phyloP scores from a whole-genome alignment of 2,329 filamentous ascomycete genomes.

The Monosporascus sp. region DNA sequence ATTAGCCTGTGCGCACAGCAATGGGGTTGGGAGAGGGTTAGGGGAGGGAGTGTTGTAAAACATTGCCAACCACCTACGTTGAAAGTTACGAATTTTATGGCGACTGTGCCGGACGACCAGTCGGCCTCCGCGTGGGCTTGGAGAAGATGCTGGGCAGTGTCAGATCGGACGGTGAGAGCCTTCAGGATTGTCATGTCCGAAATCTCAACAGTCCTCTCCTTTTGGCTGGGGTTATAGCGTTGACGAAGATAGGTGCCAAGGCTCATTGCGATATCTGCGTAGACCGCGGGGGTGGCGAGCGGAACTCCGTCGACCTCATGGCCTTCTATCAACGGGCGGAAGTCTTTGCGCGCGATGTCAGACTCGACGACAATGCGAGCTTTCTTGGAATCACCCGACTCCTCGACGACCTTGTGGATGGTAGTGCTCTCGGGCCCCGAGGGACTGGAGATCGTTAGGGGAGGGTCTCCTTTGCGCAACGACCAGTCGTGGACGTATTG shows the following conservation, averaged over 20 bases:
- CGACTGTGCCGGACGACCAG: constrained; percentile 31
- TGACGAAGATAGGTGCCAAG: constrained; percentile 51
- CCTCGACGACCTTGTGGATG: constrained; percentile 24
- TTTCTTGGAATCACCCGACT: constrained; percentile 31
- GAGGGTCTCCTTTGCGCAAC: constrained; percentile 52
- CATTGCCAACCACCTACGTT: constrained; percentile 6
- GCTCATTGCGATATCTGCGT: constrained; percentile 56
- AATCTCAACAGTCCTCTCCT: constrained; percentile 39
- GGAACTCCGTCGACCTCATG: constrained; percentile 21
- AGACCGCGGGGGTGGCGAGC: constrained; percentile 39
- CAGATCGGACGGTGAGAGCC: constrained; percentile 41
- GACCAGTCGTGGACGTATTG: constrained; percentile 51
- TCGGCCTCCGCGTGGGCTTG: constrained; percentile 45
- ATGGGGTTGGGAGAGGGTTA: too few relatives aligned
- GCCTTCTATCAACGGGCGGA: constrained; percentile 47
- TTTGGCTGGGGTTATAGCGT: constrained; percentile 39
- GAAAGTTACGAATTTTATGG: constrained; percentile 31
- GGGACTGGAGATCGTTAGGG: constrained; percentile 8
- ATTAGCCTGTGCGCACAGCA: neutral
- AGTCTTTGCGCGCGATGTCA: constrained; percentile 48
- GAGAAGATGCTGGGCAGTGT: constrained; percentile 35
- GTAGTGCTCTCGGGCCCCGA: constrained; percentile 11
- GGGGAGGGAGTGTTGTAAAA: neutral
- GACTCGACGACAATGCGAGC: constrained; percentile 48
- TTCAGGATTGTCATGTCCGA: constrained; percentile 45